Evolutionary conservation across 306 rosid species (phyloP).

Genomic region (Cucumis cinereus): DNA sequence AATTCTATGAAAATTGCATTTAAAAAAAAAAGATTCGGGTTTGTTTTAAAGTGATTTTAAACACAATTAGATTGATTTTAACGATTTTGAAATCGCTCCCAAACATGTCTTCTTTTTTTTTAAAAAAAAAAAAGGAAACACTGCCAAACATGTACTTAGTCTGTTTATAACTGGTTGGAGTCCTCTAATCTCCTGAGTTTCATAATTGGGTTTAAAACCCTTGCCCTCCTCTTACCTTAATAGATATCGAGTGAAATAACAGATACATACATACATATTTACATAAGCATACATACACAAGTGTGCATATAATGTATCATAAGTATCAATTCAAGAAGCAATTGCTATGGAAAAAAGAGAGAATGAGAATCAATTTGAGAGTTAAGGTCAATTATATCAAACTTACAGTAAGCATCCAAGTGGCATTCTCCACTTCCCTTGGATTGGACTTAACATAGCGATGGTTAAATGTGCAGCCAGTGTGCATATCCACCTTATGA

Average conservation of each 20-base stretch:
- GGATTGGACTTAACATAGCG: conserved; percentile 88
- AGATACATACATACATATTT: not conserved
- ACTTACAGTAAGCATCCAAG: conserved; percentile 95
- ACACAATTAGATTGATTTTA: no score
- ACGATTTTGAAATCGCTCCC: no score
- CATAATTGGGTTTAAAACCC: not conserved
- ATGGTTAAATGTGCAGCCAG: conserved; percentile 83
- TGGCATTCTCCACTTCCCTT: conserved; percentile 85
- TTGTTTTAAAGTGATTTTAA: no score
- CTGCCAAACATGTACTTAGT: not conserved
- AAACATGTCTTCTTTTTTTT: no score
- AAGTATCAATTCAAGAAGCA: not conserved
- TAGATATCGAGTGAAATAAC: not conserved
- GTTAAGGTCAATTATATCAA: not conserved
- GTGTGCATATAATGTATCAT: not conserved
- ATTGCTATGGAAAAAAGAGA: not conserved
- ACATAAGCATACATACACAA: not conserved
- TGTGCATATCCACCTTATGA: conserved; percentile 92
- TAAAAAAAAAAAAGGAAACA: no score
- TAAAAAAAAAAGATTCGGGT: no score
- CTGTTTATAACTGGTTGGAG: not conserved
- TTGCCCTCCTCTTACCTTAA: not conserved
- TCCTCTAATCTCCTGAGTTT: not conserved
- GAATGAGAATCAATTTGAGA: not conserved
- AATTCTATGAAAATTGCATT: no score